Evolutionary conservation across 2,329 filamentous ascomycete genomes (phyloP), one percentile per base, ranked within the genome.

Genomic region (Aspergillus fumigatus): DNA sequence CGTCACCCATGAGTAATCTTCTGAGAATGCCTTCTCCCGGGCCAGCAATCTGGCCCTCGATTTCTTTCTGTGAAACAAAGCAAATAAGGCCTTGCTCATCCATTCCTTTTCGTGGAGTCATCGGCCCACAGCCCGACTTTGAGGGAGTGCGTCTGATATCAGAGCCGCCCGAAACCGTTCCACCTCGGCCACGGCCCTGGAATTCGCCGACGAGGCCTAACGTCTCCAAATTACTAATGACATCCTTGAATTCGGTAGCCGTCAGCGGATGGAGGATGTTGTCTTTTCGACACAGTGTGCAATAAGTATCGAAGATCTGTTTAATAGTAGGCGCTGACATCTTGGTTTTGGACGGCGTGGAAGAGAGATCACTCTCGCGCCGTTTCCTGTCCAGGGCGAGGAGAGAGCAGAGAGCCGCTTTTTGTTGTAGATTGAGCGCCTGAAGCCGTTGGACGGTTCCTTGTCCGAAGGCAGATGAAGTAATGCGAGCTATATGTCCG

Each of bases 351-450:
- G 85, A 86, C 0, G 88, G 87, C 1, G 88, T 80, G 48, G 64
- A 67, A 51, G 70, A 72, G 10, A 76, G 62, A 26, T 77, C 72
- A n/a, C 68, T 58, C 43, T 86, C 41, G 67, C 77, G 65, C 77
- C 83, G 55, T 60, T 85, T 86, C 65, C 88, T 90, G 72, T 97
- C 92, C n/a, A 94, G 84, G 2, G 91, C 90, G 41, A 93, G 82
- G 14, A 99, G 80, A 0, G 93, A 86, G 76, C 94, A 99, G 9
- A 99, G 81, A 0, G 93, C 92, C 3, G 93, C 94, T 73, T 96
- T 97, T 73, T 99, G 94, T 70, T 99, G 95, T 2, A 99, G 82
- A 70, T 97, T 99, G 55, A 99, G 84, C 4, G 87, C 86, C 72
- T 89, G 88, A 14, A 99, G 84, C 56, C 94, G 85, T 65, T 97